Conservation (phyloP, 441 rosid genomes). For the Populus hybrid region DNA sequence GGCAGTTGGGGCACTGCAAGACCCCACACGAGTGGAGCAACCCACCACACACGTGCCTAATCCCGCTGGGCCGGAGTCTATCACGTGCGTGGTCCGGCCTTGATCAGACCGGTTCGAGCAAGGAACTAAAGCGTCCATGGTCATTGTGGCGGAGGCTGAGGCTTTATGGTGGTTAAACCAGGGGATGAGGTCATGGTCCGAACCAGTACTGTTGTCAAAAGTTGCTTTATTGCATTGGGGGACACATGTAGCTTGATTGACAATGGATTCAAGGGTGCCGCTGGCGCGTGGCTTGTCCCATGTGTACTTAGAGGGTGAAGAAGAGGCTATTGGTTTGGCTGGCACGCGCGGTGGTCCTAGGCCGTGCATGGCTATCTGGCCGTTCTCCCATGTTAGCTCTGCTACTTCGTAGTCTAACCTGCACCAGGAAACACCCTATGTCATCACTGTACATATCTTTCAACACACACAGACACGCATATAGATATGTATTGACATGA, state of each 20-base stretch:
- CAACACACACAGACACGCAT: neutral
- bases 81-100: constrained; percentile 4
- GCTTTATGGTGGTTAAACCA: constrained; percentile 47
- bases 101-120: constrained; percentile 35
- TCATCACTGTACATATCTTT: neutral
- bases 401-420: constrained; percentile 78
- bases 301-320: constrained; percentile 38
- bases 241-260: constrained; percentile 71
- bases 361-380: constrained; percentile 76
- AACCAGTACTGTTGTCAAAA: constrained; percentile 3
- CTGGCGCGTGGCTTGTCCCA: constrained; percentile 57
- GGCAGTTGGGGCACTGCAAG: constrained; percentile 45
- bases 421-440: constrained; percentile 6
- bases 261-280: constrained; percentile 89
- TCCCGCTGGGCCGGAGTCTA: constrained; percentile 19
- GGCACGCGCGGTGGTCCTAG: constrained; percentile 54
- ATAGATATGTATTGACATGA: neutral
- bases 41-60: constrained; percentile 32
- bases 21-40: constrained; percentile 52
- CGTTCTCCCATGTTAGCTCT: constrained; percentile 94
- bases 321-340: constrained; percentile 23
- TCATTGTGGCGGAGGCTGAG: constrained; percentile 25
- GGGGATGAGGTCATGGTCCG: constrained; percentile 35
- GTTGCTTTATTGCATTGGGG: constrained; percentile 26
- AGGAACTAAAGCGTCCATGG: constrained; percentile 67